Conservation (phyloP, 2,329 filamentous ascomycete species). For the Phialophora tarda region DNA sequence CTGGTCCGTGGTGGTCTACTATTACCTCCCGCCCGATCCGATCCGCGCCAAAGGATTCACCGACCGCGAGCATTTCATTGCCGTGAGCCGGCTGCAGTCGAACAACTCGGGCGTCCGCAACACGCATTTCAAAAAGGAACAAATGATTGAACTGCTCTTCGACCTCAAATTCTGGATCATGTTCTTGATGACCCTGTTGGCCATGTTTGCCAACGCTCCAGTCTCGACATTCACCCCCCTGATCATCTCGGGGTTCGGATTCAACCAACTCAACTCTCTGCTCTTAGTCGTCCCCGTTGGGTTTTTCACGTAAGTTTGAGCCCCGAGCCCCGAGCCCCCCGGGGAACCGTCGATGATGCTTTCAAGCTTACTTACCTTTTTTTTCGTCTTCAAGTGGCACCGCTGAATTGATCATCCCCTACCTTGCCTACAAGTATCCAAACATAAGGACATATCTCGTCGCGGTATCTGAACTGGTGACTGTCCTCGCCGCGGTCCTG, state of each 20-base stretch:
- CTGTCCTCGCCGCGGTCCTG: too few species aligned
- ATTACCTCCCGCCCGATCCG: conserved; percentile 69
- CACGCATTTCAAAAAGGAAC: conserved; percentile 63
- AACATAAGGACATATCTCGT: too few species aligned
- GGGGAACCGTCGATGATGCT: too few species aligned
- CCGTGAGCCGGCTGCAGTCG: conserved; percentile 66
- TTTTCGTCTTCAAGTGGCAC: too few species aligned
- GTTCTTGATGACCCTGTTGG: conserved; percentile 63
- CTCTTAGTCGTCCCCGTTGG: too few species aligned
- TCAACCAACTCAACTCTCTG: too few species aligned
- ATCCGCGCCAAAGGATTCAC: conserved; percentile 72
- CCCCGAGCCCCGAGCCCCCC: too few species aligned
- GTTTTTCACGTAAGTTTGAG: too few species aligned
- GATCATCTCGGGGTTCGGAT: conserved; percentile 62
- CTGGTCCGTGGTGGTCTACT: conserved; percentile 62
- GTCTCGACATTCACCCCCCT: conserved; percentile 69
- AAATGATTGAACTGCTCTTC: conserved; percentile 61
- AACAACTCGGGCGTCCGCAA: conserved; percentile 69
- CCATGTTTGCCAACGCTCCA: conserved; percentile 72
- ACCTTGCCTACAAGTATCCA: too few species aligned
- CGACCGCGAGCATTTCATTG: conserved; percentile 65
- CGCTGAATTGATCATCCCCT: too few species aligned
- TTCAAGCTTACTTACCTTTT: too few species aligned
- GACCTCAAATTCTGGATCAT: conserved; percentile 69
- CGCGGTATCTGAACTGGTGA: too few species aligned